phyloP scores from a whole-genome alignment of 1,284 basidiomycete genomes.

The Ustilago xerochloae region DNA sequence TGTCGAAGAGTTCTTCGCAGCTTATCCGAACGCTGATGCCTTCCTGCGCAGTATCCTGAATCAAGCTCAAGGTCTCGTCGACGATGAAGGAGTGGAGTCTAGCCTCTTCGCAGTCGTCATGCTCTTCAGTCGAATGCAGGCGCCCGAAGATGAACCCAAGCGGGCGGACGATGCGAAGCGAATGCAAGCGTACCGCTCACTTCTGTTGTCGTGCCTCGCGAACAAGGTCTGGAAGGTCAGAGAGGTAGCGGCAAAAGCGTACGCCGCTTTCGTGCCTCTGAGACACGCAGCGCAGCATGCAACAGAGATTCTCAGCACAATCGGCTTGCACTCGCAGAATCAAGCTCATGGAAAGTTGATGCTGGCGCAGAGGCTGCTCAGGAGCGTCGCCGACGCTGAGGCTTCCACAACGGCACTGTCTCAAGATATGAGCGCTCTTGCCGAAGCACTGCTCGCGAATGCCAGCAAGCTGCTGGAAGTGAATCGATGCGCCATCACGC shows the following conservation, averaged over 20 bases:
- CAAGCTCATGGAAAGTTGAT: conserved; percentile 54
- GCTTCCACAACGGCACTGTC: conserved; percentile 10
- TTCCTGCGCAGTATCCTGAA: conserved; percentile 37
- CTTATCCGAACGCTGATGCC: conserved; percentile 35
- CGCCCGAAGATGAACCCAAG: conserved; percentile 27
- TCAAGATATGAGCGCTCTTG: conserved; percentile 13
- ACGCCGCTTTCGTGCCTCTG: conserved; percentile 39
- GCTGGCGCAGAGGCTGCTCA: conserved; percentile 29
- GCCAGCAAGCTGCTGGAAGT: conserved; percentile 35
- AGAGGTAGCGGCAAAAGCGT: conserved; percentile 45
- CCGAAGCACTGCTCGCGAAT: conserved; percentile 3
- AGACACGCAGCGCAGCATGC: conserved; percentile 9
- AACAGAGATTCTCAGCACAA: conserved; percentile 4
- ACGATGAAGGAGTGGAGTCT: conserved; percentile 34
- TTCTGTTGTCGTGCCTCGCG: conserved; percentile 39
- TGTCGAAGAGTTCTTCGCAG: conserved; percentile 52
- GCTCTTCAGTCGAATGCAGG: conserved; percentile 56
- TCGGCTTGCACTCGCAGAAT: conserved; percentile 47
- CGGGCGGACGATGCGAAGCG: conserved; percentile 13
- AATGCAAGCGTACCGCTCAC: conserved; percentile 14
- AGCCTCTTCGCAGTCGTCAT: conserved; percentile 59
- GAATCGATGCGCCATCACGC: conserved; percentile 50
- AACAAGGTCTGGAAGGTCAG: conserved; percentile 59
- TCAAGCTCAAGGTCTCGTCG: conserved; percentile 2
- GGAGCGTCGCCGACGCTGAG: conserved; percentile 30